phyloP scores from a whole-genome alignment of 2,329 filamentous ascomycete genomes.

The Monilinia fructicola region DNA sequence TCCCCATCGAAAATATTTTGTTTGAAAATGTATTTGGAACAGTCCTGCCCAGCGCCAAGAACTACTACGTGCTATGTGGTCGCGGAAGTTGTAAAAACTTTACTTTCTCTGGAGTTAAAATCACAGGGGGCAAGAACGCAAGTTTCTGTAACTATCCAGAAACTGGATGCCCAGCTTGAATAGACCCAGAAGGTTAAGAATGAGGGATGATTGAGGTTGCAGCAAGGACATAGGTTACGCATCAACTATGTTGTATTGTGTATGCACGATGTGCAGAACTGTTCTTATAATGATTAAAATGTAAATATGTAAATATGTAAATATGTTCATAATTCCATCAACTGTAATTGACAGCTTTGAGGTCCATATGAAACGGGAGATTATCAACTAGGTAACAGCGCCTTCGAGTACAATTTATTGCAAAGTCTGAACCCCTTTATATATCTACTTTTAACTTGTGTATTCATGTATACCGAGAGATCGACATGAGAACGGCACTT shows the following conservation, averaged over 20 bases:
- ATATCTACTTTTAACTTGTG: not conserved
- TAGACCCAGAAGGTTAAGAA: not conserved
- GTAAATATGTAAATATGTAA: too few relatives aligned
- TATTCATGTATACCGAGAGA: not conserved
- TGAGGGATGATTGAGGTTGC: not conserved
- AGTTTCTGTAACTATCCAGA: conserved; percentile 39
- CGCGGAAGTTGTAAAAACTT: conserved; percentile 44
- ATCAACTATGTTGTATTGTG: not conserved
- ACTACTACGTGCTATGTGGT: conserved; percentile 46
- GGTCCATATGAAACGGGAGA: not conserved
- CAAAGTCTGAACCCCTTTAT: not conserved
- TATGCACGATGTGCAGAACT: not conserved
- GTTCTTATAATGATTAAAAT: not conserved
- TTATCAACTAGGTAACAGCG: not conserved
- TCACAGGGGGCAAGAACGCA: conserved; percentile 31
- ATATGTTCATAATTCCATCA: not conserved
- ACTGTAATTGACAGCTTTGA: not conserved
- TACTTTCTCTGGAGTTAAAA: conserved; percentile 41
- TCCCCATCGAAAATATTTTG: conserved; percentile 41
- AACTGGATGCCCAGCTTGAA: conserved; percentile 34
- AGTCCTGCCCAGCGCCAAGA: conserved; percentile 33
- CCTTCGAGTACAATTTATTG: too few relatives aligned
- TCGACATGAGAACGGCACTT: conserved; percentile 1
- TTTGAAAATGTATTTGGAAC: conserved; percentile 43
- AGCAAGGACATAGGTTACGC: not conserved